A percentile compares a stretch with the other conserved stretches of the same genome.
phyloP scores from a whole-genome alignment of 2,329 filamentous ascomycete genomes.

The Beauveria sp. region DNA sequence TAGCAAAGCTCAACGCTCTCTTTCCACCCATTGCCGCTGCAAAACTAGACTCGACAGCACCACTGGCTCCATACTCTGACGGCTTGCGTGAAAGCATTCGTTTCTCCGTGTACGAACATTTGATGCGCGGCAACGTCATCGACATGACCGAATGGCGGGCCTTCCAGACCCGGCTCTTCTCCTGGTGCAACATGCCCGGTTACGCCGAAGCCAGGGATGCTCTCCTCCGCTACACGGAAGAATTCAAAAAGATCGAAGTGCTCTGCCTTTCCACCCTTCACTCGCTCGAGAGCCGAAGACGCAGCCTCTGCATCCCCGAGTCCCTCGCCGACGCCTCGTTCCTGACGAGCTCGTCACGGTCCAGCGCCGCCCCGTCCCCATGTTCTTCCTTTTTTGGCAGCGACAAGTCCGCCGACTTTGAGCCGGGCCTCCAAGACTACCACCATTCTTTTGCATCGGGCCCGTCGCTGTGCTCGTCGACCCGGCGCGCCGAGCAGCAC shows the following conservation, averaged over 20 bases:
- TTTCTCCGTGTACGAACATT: slow-evolving; percentile 26
- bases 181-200: slow-evolving; percentile 25
- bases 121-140: slow-evolving; percentile 21
- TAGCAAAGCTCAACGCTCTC: slow-evolving; percentile 28
- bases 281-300: neutral
- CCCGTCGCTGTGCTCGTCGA: slow-evolving; percentile 4
- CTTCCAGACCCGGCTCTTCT: slow-evolving; percentile 24
- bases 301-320: neutral
- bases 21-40: slow-evolving; percentile 23
- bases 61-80: slow-evolving; percentile 22
- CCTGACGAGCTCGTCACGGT: neutral
- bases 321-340: neutral
- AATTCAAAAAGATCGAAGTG: slow-evolving; percentile 27
- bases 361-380: neutral
- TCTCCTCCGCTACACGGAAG: slow-evolving; percentile 25
- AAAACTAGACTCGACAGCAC: slow-evolving; percentile 16
- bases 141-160: slow-evolving; percentile 16
- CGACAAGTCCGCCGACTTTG: neutral
- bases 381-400: neutral
- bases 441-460: neutral
- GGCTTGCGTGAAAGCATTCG: slow-evolving; percentile 28
- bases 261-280: slow-evolving; percentile 11
- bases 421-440: neutral
- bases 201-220: slow-evolving; percentile 23
- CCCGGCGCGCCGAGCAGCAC: neutral